Base-by-base conservation (phyloP, 1,139 yeast species). In the Debaryomycetaceae sp. region DNA sequence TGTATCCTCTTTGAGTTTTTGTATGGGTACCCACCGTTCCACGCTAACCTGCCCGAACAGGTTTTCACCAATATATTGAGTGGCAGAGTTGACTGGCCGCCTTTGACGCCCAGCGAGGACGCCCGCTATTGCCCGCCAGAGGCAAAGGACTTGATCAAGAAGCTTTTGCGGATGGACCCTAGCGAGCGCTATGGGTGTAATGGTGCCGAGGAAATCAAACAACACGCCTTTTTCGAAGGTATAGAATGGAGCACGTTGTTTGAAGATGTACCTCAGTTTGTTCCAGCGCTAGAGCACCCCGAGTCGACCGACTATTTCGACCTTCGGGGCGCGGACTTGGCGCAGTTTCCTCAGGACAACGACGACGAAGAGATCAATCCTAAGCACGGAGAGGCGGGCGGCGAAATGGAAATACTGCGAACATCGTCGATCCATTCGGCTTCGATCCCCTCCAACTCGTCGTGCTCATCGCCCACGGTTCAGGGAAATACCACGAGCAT, bases 1-100 rank as follows among this genome's bases (percentile, higher is more conserved):
- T 90, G 97, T 53, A 86, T 92, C 33, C 55, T 87, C 31, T 92
- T 90, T 58, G 99, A 92, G 53, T 79, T 90, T 45, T 55, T 86
- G 30, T 82, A 82, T 50, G 98, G 98, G 0, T 82, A 77, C 47
- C 96, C 98, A 1, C 99, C 99, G 3, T 92, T 92, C 51, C 93
- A 85, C 51, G 94, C 83, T 1, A 62, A 64, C 5, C 67, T 87
- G 1, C 94, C 96, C 0, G 83, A 79, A 29, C 59, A 64, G 35
- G 95, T 92, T 0, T 90, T 92, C 48, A 71, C 75, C 31, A 86
- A 85, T 40, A 90, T 92, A 27, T 58, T 86, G 32, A 60, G 55
- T 14, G 77, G 90, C 13, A 62, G 64, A 1, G 80, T 90, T 27
- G 82, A 79, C 36, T 92, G 97, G 97, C 97, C 97, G 0, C 58